Percentiles rank a stretch among this genome's conserved stretches.
Evolutionary conservation across 495 filamentous ascomycete species (phyloP).

Genomic region (Aspergillus asperescens): DNA sequence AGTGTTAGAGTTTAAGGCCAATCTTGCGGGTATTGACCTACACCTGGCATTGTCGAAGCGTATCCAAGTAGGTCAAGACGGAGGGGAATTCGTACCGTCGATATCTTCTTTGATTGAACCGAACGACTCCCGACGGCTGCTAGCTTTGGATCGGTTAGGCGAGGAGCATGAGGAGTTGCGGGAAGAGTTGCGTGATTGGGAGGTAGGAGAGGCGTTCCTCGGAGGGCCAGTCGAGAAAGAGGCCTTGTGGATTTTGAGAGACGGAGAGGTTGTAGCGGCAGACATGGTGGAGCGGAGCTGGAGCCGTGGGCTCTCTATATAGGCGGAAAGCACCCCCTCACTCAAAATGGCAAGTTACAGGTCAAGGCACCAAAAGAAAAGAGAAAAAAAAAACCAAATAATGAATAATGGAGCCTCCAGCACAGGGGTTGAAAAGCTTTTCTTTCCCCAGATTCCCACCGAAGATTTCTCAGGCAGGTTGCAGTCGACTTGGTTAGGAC

Average conservation of each 20-base stretch:
- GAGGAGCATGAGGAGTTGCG: conserved; percentile 35
- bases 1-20: background rate
- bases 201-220: conserved; percentile 22
- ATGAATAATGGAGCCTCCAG: conserved; percentile 2
- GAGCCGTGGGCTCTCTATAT: conserved; percentile 33
- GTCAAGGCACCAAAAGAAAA: conserved; percentile 6
- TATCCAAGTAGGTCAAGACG: background rate
- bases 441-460: conserved; percentile 37
- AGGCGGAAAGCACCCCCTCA: conserved; percentile 11
- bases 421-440: conserved; percentile 15
- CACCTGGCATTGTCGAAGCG: background rate
- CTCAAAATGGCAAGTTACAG: background rate
- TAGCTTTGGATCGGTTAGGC: conserved; percentile 38
- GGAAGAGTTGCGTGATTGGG: conserved; percentile 35
- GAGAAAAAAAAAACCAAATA: conserved; percentile 17
- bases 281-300: conserved; percentile 32
- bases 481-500: conserved; percentile 8
- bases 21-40: background rate
- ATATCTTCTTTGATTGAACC: conserved; percentile 47
- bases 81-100: conserved; percentile 30
- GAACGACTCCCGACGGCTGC: conserved; percentile 39
- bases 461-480: conserved; percentile 14
- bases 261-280: conserved; percentile 23
- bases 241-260: conserved; percentile 23
- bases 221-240: conserved; percentile 19